Evolutionary conservation across 106 monocot species (phyloP).

Genomic region (Ottelia alismoides): DNA sequence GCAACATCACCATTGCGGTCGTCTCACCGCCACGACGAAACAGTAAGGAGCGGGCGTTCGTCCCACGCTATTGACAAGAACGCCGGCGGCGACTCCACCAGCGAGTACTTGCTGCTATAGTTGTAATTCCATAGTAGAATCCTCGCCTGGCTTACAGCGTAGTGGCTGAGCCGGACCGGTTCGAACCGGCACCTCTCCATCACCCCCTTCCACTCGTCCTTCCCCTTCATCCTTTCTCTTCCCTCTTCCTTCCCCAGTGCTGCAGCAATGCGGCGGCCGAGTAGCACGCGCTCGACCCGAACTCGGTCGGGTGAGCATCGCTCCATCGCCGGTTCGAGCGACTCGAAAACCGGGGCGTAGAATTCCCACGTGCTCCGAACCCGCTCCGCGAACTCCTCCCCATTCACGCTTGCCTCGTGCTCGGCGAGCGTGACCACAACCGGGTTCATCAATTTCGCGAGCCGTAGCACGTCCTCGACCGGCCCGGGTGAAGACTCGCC

Average conservation of each 20-base stretch:
- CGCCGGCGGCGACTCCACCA: slow-evolving; percentile 47
- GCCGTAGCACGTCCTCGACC: slow-evolving; percentile 27
- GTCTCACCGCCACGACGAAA: slow-evolving; percentile 87
- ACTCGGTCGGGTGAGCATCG: slow-evolving; percentile 49
- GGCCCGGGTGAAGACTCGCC: slow-evolving; percentile 21
- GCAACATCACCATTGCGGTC: too few relatives aligned
- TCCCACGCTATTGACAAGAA: slow-evolving; percentile 81
- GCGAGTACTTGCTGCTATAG: slow-evolving; percentile 60
- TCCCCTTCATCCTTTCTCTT: slow-evolving; percentile 53
- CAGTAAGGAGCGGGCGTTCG: slow-evolving; percentile 56
- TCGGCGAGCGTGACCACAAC: slow-evolving; percentile 81
- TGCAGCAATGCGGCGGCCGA: slow-evolving; percentile 43
- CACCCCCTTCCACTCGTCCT: slow-evolving; percentile 43
- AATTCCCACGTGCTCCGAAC: slow-evolving; percentile 48
- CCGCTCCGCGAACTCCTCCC: slow-evolving; percentile 40
- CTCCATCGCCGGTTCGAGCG: slow-evolving; percentile 56
- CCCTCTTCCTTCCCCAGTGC: slow-evolving; percentile 28
- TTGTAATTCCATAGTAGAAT: slow-evolving; percentile 87
- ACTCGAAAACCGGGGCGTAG: slow-evolving; percentile 72
- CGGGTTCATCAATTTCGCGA: slow-evolving; percentile 55
- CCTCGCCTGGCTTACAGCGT: slow-evolving; percentile 86
- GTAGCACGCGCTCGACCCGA: slow-evolving; percentile 47
- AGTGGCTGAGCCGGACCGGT: slow-evolving; percentile 47
- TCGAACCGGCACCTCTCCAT: slow-evolving; percentile 63
- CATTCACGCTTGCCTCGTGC: slow-evolving; percentile 48